These are phyloP conservation scores for Phaeosphaeria sp. DNA, from an alignment of 2,329 filamentous ascomycete genomes.

Conservation along the genomic window DNA sequence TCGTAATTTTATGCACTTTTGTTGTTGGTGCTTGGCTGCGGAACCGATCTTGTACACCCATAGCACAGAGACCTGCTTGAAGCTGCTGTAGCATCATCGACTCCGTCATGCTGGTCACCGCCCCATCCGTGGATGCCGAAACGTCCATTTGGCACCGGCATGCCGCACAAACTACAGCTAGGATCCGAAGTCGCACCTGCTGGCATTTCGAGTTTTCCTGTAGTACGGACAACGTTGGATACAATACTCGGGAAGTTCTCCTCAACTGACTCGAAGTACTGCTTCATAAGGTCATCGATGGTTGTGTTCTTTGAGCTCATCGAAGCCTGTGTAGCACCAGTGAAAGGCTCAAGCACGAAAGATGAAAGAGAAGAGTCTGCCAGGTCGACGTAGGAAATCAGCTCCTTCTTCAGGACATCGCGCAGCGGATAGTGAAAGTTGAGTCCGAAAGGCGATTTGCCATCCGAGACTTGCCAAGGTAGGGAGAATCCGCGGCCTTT, in stretches of 20 bases:
- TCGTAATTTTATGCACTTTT: background rate
- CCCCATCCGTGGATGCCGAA: constrained; percentile 68
- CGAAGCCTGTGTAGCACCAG: constrained; percentile 38
- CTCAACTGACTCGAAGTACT: constrained; percentile 88
- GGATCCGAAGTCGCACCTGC: constrained; percentile 32
- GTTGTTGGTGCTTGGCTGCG: constrained; percentile 11
- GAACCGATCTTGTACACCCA: constrained; percentile 71
- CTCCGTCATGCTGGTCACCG: constrained; percentile 60
- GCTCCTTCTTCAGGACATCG: constrained; percentile 83
- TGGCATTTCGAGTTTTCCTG: constrained; percentile 74
- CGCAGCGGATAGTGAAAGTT: constrained; percentile 80
- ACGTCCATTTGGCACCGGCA: constrained; percentile 68
- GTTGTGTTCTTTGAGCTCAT: constrained; percentile 78
- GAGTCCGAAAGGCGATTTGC: constrained; percentile 64
- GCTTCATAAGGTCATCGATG: constrained; percentile 87
- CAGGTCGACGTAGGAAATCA: constrained; percentile 70
- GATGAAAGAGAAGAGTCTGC: constrained; percentile 59
- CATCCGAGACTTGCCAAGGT: constrained; percentile 83
- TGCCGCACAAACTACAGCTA: constrained; percentile 72
- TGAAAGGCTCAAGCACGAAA: constrained; percentile 41
- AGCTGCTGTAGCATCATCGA: constrained; percentile 29
- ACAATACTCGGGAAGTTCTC: constrained; percentile 88
- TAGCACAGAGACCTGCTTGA: constrained; percentile 64
- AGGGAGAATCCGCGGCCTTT: constrained; percentile 88
- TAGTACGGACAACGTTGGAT: constrained; percentile 91